phyloP scores from a whole-genome alignment of 2,329 filamentous ascomycete species.

The Phaeosphaeriaceae sp. region DNA sequence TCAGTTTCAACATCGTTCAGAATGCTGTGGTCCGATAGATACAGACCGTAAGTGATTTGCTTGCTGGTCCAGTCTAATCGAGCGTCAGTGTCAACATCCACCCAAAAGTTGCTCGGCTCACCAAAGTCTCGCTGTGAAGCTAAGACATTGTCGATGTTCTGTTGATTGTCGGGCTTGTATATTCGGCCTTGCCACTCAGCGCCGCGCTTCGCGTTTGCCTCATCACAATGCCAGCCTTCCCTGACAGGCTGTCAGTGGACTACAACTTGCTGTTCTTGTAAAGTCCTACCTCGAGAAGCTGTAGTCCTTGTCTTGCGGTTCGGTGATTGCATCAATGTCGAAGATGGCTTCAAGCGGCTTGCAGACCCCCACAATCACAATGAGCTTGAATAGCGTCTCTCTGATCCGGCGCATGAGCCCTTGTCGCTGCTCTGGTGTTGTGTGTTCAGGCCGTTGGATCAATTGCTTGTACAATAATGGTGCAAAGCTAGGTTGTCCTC shows the following conservation, averaged over 20 bases:
- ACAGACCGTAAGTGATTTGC: slow-evolving; percentile 67
- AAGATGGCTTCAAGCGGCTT: slow-evolving; percentile 69
- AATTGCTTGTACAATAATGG: slow-evolving; percentile 66
- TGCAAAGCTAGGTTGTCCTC: slow-evolving; percentile 60
- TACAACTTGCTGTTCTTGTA: not conserved
- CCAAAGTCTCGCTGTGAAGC: slow-evolving; percentile 58
- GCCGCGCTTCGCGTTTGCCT: slow-evolving; percentile 62
- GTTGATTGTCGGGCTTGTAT: slow-evolving; percentile 59
- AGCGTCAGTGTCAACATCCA: not conserved
- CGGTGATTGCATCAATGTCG: slow-evolving; percentile 61
- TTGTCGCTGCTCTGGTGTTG: slow-evolving; percentile 55
- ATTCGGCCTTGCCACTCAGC: slow-evolving; percentile 65
- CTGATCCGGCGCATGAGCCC: slow-evolving; percentile 60
- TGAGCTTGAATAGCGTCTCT: slow-evolving; percentile 67
- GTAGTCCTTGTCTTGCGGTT: slow-evolving; percentile 66
- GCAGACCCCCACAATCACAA: slow-evolving; percentile 66
- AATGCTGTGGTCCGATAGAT: slow-evolving; percentile 64
- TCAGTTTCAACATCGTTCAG: slow-evolving; percentile 64
- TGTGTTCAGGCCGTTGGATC: slow-evolving; percentile 57
- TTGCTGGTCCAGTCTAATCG: slow-evolving; percentile 57
- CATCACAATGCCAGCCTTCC: slow-evolving; percentile 66
- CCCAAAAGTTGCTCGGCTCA: slow-evolving; percentile 5
- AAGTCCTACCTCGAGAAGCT: slow-evolving; percentile 55
- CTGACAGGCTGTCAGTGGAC: slow-evolving; percentile 23
- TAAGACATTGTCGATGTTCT: slow-evolving; percentile 49